These are phyloP conservation scores for Conticribra guillardii DNA, from an alignment of 108 stramenopile species.

Conservation along the genomic window DNA sequence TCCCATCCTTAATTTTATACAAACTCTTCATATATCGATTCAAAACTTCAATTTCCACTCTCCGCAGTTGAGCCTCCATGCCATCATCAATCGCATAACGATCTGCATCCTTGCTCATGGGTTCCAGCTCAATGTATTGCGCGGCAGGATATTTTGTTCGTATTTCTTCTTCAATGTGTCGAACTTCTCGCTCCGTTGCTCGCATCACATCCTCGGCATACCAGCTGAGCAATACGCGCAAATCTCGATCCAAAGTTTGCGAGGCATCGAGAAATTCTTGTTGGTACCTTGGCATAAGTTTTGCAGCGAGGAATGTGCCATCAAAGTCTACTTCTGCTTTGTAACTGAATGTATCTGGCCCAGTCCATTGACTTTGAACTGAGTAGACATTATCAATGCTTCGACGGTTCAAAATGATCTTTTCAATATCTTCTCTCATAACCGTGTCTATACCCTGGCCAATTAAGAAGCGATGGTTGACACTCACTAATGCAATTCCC, in stretches of 20 bases:
- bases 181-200: constrained; percentile 92
- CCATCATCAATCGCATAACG: constrained; percentile 87
- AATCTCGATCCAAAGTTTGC: constrained; percentile 77
- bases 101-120: constrained; percentile 87
- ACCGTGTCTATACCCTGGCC: constrained; percentile 92
- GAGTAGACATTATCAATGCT: constrained; percentile 89
- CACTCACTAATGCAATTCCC: constrained; percentile 80
- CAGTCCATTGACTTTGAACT: constrained; percentile 96
- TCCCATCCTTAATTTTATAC: constrained; percentile 38
- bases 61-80: constrained; percentile 68
- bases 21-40: constrained; percentile 67
- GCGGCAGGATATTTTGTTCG: constrained; percentile 92
- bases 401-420: constrained; percentile 75
- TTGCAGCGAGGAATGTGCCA: constrained; percentile 96
- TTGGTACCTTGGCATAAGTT: constrained; percentile 87
- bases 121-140: constrained; percentile 97
- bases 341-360: constrained; percentile 96
- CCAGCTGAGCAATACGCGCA: constrained; percentile 87
- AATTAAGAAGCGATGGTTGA: constrained; percentile 93
- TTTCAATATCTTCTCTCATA: constrained; percentile 83
- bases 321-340: constrained; percentile 99
- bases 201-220: constrained; percentile 99
- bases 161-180: constrained; percentile 93
- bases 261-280: constrained; percentile 63
- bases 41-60: constrained; percentile 70